Conservation (phyloP, 2,329 filamentous ascomycete species). For the Calonectria hongkongensis region DNA sequence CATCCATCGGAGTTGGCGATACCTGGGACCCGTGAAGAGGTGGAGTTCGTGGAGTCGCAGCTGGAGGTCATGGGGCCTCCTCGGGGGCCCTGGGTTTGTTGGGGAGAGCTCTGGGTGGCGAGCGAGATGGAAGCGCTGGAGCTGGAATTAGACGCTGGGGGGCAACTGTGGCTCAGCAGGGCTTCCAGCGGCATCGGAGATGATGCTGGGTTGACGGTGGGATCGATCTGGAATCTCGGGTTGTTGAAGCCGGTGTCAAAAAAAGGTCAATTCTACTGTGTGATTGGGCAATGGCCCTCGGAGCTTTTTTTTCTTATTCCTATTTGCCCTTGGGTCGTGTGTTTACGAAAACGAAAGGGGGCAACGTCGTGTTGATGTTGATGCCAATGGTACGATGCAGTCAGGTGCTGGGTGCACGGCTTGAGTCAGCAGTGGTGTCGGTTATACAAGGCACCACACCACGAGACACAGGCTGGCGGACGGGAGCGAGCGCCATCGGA, state of each 20-base stretch:
- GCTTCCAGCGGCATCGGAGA: constrained; percentile 5
- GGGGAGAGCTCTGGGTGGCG: constrained; percentile 2
- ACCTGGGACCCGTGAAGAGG: constrained; percentile 27
- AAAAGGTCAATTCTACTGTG: constrained; percentile 8
- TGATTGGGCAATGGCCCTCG: constrained; percentile 34
- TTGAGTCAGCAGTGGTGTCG: constrained; percentile 39
- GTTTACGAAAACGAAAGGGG: constrained; percentile 12
- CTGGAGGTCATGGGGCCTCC: constrained; percentile 45
- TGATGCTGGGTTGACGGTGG: not conserved
- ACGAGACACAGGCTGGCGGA: constrained; percentile 22
- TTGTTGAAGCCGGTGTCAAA: not conserved
- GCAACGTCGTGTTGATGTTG: constrained; percentile 7
- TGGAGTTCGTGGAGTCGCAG: constrained; percentile 20
- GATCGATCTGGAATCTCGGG: constrained; percentile 17
- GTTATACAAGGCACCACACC: constrained; percentile 31
- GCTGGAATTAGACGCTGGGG: constrained; percentile 1
- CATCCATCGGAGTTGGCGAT: constrained; percentile 29
- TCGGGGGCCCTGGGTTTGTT: not conserved
- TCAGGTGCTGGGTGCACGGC: constrained; percentile 40
- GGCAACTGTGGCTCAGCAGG: constrained; percentile 19
- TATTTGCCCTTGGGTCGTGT: not conserved
- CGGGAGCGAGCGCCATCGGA: constrained; percentile 39
- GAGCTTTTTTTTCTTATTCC: not conserved
- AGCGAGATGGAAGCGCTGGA: constrained; percentile 21
- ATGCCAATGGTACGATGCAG: constrained; percentile 43